phyloP scores from a whole-genome alignment of 192 early-diverging fungal species.

The Linnemannia schmuckeri region DNA sequence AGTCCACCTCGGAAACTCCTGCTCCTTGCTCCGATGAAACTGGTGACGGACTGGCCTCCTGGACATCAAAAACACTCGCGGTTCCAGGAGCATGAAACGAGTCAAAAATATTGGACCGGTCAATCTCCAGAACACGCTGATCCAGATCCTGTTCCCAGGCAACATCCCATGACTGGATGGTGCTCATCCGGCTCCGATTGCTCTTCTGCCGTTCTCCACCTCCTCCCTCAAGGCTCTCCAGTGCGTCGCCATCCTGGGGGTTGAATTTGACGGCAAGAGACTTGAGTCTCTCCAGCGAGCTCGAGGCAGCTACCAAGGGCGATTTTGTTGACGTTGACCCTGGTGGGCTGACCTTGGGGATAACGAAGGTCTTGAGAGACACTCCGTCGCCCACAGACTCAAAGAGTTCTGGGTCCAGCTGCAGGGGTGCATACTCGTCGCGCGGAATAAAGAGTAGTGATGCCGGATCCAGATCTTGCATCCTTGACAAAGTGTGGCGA shows the following conservation, averaged over 20 bases:
- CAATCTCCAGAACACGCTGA: slow-evolving; percentile 21
- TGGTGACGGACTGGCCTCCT: neutral
- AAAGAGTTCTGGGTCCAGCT: slow-evolving; percentile 28
- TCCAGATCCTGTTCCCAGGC: slow-evolving; percentile 30
- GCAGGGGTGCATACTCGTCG: slow-evolving; percentile 22
- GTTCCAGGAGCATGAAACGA: neutral
- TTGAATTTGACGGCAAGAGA: slow-evolving; percentile 12
- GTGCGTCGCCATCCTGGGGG: neutral
- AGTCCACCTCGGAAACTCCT: neutral
- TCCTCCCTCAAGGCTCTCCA: neutral
- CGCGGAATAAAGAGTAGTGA: slow-evolving; percentile 26
- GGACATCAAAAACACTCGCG: neutral
- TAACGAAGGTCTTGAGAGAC: slow-evolving; percentile 3
- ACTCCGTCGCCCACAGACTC: slow-evolving; percentile 32
- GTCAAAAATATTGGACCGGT: slow-evolving; percentile 22
- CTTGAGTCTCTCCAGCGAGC: neutral
- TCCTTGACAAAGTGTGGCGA: neutral
- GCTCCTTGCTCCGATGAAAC: neutral
- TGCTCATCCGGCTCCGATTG: neutral
- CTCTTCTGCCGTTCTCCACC: neutral
- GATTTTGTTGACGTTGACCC: neutral
- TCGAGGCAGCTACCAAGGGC: neutral
- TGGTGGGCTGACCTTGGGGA: neutral
- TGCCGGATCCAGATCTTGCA: slow-evolving; percentile 44
- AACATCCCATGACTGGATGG: slow-evolving; percentile 1